Evolutionary conservation across 495 filamentous ascomycete species (phyloP).

Genomic region (Penicillium robsamsonii): DNA sequence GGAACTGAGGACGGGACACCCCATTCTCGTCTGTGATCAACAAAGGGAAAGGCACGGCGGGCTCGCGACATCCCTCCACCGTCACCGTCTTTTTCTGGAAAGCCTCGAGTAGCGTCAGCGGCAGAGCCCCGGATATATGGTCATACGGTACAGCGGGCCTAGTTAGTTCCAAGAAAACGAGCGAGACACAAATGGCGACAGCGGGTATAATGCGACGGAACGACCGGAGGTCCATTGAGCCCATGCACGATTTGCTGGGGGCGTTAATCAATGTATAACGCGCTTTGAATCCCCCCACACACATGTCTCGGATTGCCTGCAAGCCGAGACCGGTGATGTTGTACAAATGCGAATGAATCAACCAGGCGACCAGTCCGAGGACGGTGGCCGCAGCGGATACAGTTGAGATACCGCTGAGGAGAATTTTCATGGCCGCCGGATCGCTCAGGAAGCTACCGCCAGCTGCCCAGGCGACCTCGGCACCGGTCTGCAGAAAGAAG

Average conservation of each 20-base stretch:
- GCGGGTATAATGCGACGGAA: slow-evolving; percentile 19
- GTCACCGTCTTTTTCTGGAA: slow-evolving; percentile 25
- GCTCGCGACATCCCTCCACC: slow-evolving; percentile 24
- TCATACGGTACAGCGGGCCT: slow-evolving; percentile 34
- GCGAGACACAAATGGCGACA: slow-evolving; percentile 17
- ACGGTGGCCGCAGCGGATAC: slow-evolving; percentile 34
- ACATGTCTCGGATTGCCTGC: slow-evolving; percentile 25
- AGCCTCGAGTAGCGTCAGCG: slow-evolving; percentile 31
- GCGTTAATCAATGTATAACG: slow-evolving; percentile 23
- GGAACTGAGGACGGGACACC: slow-evolving; percentile 7
- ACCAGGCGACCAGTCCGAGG: slow-evolving; percentile 33
- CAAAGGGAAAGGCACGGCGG: slow-evolving; percentile 26
- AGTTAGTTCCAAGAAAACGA: slow-evolving; percentile 26
- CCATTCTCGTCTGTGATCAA: slow-evolving; percentile 6
- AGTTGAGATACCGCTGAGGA: slow-evolving; percentile 41
- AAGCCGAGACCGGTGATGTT: slow-evolving; percentile 27
- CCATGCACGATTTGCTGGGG: slow-evolving; percentile 23
- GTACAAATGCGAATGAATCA: slow-evolving; percentile 32
- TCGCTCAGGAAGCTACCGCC: slow-evolving; percentile 40
- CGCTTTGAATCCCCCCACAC: slow-evolving; percentile 16
- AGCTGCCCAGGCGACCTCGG: slow-evolving; percentile 42
- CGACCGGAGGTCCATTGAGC: slow-evolving; percentile 21
- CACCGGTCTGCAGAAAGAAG: slow-evolving; percentile 44
- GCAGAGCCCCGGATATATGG: slow-evolving; percentile 33
- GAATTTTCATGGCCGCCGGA: slow-evolving; percentile 43